Evolutionary conservation across 1,284 basidiomycete genomes (phyloP).

Genomic region (Ceraceosorus guamensis): DNA sequence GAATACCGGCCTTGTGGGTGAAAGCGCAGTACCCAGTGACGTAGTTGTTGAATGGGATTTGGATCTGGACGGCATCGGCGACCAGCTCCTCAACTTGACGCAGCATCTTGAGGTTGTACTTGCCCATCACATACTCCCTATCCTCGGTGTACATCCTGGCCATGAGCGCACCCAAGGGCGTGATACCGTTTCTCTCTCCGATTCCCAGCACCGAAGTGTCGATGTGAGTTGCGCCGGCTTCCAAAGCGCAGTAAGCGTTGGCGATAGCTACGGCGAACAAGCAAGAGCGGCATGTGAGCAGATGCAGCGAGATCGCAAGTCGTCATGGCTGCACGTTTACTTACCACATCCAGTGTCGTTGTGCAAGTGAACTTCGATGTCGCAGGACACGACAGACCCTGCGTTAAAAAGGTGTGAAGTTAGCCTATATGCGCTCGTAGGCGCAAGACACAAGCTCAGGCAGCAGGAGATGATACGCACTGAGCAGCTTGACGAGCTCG

Average conservation of each 20-base stretch:
- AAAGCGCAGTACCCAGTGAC: conserved; percentile 93
- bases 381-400: conserved; percentile 63
- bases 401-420: too few species aligned
- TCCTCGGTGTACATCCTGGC: conserved; percentile 77
- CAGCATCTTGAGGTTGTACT: conserved; percentile 96
- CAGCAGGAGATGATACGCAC: too few species aligned
- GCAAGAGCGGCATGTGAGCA: too few species aligned
- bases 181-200: conserved; percentile 98
- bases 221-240: conserved; percentile 98
- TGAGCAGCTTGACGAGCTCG: conserved; percentile 89
- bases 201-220: conserved; percentile 83
- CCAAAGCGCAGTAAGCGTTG: conserved; percentile 95
- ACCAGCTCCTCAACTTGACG: conserved; percentile 98
- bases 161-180: conserved; percentile 90
- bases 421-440: too few species aligned
- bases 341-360: conserved; percentile 77
- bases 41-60: conserved; percentile 91
- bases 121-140: conserved; percentile 97
- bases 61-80: conserved; percentile 95
- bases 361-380: conserved; percentile 98
- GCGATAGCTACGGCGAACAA: conserved; percentile 61
- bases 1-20: conserved; percentile 99
- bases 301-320: too few species aligned
- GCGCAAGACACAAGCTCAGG: too few species aligned
- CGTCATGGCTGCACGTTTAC: not conserved